Percentiles rank a stretch among this genome's conserved stretches.
phyloP scores from a whole-genome alignment of 495 filamentous ascomycete species.

The Penicillium ucsense region DNA sequence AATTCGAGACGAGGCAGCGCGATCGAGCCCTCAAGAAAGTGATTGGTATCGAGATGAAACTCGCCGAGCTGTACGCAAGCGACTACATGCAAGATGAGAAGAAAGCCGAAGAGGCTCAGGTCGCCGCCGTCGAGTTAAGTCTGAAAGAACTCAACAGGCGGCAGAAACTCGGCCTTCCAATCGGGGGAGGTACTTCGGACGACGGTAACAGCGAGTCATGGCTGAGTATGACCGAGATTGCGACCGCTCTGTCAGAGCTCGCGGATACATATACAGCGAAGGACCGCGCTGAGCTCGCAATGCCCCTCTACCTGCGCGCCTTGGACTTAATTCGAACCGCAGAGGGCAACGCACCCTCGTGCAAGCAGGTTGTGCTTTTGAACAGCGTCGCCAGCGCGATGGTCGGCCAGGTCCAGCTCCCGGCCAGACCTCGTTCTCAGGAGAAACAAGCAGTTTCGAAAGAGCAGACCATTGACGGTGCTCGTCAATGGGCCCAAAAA shows the following conservation, averaged over 20 bases:
- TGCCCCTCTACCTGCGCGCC: conserved; percentile 83
- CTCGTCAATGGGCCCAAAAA: conserved; percentile 64
- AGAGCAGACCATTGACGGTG: conserved; percentile 47
- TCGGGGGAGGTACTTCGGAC: conserved; percentile 12
- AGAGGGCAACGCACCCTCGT: conserved; percentile 40
- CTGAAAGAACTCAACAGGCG: conserved; percentile 64
- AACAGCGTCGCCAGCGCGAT: conserved; percentile 25
- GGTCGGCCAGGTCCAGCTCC: conserved; percentile 21
- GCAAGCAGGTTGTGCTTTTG: conserved; percentile 60
- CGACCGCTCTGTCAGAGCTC: conserved; percentile 59
- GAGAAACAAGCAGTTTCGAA: conserved; percentile 31
- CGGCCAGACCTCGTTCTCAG: conserved; percentile 33
- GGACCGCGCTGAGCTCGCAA: conserved; percentile 63
- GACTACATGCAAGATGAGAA: conserved; percentile 42
- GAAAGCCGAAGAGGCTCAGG: conserved; percentile 59
- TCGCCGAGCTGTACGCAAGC: conserved; percentile 63
- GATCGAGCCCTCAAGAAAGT: conserved; percentile 62
- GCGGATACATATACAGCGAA: conserved; percentile 60
- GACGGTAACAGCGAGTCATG: conserved; percentile 50
- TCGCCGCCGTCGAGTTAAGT: conserved; percentile 75
- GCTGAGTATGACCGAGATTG: conserved; percentile 63
- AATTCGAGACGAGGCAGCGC: conserved; percentile 48
- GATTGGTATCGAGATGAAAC: conserved; percentile 65
- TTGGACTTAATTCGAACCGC: conserved; percentile 43
- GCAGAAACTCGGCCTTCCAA: conserved; percentile 46